A percentile compares a stretch with the other conserved stretches of the same genome.
Conservation (phyloP, 345 rosid species). For the Dovyalis caffra region DNA sequence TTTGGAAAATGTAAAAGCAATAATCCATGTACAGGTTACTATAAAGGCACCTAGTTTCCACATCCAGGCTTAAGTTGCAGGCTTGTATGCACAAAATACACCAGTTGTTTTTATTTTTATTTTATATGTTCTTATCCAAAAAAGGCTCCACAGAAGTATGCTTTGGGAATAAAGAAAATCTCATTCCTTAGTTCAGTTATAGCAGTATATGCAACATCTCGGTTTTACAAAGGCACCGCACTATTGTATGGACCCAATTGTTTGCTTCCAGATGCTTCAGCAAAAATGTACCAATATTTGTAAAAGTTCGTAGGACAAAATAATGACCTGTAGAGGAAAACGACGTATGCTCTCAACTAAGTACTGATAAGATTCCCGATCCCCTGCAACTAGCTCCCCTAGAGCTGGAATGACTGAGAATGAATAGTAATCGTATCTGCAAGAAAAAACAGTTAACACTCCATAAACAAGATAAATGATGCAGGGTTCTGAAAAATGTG, state of each 20-base stretch:
- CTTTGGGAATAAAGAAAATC: too few relatives aligned
- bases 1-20: constrained; percentile 1
- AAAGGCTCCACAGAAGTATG: too few relatives aligned
- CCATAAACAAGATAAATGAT: not conserved
- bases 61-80: not conserved
- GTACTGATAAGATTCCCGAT: constrained; percentile 81
- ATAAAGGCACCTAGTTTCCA: not conserved
- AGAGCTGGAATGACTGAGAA: constrained; percentile 78
- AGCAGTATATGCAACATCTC: not conserved
- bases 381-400: constrained; percentile 83
- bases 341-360: constrained; percentile 91
- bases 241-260: not conserved
- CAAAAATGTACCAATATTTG: not conserved
- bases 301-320: not conserved
- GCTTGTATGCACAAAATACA: not conserved
- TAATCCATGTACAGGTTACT: not conserved
- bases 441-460: not conserved
- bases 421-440: constrained; percentile 84
- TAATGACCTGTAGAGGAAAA: constrained; percentile 65
- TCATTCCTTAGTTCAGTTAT: not conserved
- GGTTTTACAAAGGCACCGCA: not conserved
- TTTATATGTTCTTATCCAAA: too few relatives aligned
- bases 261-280: not conserved
- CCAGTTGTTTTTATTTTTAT: not conserved
- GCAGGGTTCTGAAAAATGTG: not conserved